A percentile compares a stretch with the other conserved stretches of the same genome.
These are phyloP conservation scores for Exophiala dermatitidis DNA, from an alignment of 2,329 filamentous ascomycete genomes.

Conservation along the genomic window DNA sequence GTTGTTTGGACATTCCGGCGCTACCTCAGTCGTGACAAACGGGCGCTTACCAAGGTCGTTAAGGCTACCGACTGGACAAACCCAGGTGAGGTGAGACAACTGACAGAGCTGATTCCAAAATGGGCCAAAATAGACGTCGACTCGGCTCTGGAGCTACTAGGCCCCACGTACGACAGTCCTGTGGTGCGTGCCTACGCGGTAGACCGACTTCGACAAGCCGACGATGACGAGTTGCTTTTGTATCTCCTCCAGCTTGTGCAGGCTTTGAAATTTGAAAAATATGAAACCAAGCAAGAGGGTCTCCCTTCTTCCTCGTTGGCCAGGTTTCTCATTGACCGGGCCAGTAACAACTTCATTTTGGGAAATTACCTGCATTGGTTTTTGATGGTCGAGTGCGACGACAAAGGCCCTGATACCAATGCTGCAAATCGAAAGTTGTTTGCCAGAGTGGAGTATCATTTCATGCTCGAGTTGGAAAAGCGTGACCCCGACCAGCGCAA, in stretches of 20 bases:
- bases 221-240: constrained; percentile 81
- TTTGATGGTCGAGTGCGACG: constrained; percentile 93
- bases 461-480: constrained; percentile 79
- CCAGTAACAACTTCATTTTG: constrained; percentile 78
- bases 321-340: constrained; percentile 79
- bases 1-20: constrained; percentile 97
- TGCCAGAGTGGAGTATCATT: constrained; percentile 88
- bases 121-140: constrained; percentile 98
- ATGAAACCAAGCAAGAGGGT: constrained; percentile 56
- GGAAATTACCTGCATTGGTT: constrained; percentile 99
- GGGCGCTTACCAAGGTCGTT: constrained; percentile 90
- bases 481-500: constrained; percentile 67
- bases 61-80: constrained; percentile 96
- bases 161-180: constrained; percentile 82
- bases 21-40: constrained; percentile 85
- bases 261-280: constrained; percentile 86
- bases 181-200: constrained; percentile 90
- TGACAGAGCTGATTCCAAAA: constrained; percentile 78
- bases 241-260: constrained; percentile 94
- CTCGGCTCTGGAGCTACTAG: constrained; percentile 83
- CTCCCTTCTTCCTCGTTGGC: constrained; percentile 76
- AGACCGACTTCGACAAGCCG: constrained; percentile 80
- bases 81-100: constrained; percentile 74
- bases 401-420: constrained; percentile 66
- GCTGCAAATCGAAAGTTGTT: constrained; percentile 71